These are phyloP conservation scores for Penicillium sp. DNA, from an alignment of 2,329 filamentous ascomycete genomes.

Conservation along the genomic window DNA sequence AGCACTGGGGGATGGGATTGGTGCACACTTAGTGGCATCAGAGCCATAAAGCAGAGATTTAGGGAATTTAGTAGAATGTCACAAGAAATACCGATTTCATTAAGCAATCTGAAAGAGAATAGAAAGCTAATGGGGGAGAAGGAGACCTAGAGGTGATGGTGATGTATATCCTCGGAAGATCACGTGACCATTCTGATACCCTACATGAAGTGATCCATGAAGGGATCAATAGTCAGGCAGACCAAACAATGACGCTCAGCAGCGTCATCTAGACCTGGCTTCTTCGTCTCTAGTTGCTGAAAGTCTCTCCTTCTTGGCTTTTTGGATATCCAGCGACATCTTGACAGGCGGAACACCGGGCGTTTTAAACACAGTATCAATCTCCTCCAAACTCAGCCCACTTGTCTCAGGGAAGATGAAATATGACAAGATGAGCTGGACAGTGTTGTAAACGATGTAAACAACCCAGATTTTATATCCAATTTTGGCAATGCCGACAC, in stretches of 20 bases:
- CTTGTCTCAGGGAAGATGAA: slow-evolving; percentile 62
- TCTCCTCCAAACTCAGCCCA: slow-evolving; percentile 60
- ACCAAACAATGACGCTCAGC: not conserved
- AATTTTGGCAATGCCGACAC: slow-evolving; percentile 54
- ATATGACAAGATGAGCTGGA: slow-evolving; percentile 56
- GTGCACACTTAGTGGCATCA: not conserved
- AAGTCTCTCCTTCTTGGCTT: slow-evolving; percentile 45
- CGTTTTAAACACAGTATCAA: slow-evolving; percentile 64
- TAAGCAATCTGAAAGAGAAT: not conserved
- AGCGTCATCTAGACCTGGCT: slow-evolving; percentile 6
- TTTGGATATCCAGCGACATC: slow-evolving; percentile 51
- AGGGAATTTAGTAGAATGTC: not conserved
- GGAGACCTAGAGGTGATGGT: not conserved
- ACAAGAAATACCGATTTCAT: not conserved
- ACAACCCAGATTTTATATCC: slow-evolving; percentile 60
- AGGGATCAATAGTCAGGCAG: not conserved
- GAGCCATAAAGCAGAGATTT: not conserved
- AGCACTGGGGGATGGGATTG: not conserved
- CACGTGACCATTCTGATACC: not conserved
- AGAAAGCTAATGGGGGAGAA: not conserved
- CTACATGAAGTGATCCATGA: not conserved
- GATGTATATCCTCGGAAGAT: not conserved
- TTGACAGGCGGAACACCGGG: slow-evolving; percentile 51
- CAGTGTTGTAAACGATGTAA: slow-evolving; percentile 57
- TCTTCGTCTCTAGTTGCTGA: slow-evolving; percentile 31